phyloP scores from a whole-genome alignment of 169 alveolate genomes.

The Plasmodium vivax region DNA sequence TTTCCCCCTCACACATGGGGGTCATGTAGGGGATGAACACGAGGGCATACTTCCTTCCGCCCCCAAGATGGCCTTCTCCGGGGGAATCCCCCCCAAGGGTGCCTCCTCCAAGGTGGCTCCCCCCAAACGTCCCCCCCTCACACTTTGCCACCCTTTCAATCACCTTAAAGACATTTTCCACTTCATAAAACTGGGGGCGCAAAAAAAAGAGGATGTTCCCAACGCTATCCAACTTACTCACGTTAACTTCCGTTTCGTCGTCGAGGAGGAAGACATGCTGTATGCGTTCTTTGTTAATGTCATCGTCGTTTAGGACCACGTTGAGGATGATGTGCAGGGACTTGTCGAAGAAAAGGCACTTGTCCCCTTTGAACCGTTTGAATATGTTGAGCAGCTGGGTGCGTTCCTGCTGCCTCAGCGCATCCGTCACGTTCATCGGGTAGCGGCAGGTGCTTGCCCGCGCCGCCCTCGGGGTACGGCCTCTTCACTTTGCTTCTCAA shows the following conservation, averaged over 20 bases:
- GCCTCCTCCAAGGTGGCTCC: not conserved
- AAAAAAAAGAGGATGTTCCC: conserved; percentile 20
- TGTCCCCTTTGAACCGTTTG: conserved; percentile 12
- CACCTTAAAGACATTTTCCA: conserved; percentile 31
- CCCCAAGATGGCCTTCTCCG: no score
- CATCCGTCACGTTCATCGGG: conserved; percentile 8
- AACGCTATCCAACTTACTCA: not conserved
- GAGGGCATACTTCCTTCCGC: conserved; percentile 9
- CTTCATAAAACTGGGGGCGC: conserved; percentile 63
- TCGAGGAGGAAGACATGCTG: conserved; percentile 10
- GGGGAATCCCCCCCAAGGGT: not conserved
- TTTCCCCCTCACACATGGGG: conserved; percentile 33
- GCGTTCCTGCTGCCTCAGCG: conserved; percentile 22
- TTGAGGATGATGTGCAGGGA: conserved; percentile 36
- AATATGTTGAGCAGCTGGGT: conserved; percentile 17
- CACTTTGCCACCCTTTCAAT: conserved; percentile 52
- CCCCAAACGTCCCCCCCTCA: not conserved
- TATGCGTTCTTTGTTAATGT: conserved; percentile 42
- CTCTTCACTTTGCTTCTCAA: not conserved
- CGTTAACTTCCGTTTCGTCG: conserved; percentile 11
- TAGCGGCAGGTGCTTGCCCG: not conserved
- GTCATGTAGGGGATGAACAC: conserved; percentile 68
- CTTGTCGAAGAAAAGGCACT: conserved; percentile 39
- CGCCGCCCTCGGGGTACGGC: not conserved
- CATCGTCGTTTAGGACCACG: conserved; percentile 37